Evolutionary conservation across 129 eudicot species (phyloP).

Genomic region (Centella asiatica): DNA sequence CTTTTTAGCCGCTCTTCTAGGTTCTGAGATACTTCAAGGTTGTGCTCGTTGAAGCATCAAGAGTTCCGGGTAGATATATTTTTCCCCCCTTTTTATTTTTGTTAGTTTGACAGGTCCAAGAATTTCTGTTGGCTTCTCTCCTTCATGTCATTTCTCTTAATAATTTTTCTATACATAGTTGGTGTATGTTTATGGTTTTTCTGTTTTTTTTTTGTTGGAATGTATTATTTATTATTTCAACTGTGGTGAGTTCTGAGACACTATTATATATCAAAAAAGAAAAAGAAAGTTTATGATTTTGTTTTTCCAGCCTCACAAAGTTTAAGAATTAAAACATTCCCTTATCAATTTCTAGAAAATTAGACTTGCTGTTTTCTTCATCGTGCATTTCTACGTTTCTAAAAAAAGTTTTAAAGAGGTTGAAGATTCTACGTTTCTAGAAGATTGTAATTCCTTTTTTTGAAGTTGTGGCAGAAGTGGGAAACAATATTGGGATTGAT

Average conservation of each 20-base stretch:
- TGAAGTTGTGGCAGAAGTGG: too few relatives aligned
- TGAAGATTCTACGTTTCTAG: too few relatives aligned
- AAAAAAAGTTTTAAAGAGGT: too few relatives aligned
- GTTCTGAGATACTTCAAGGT: neutral
- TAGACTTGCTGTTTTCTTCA: too few relatives aligned
- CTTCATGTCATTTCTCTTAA: constrained; percentile 3
- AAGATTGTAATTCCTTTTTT: too few relatives aligned
- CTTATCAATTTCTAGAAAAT: too few relatives aligned
- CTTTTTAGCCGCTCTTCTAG: neutral
- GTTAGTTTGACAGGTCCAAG: constrained; percentile 8
- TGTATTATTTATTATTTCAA: constrained; percentile 2
- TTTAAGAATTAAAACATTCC: too few relatives aligned
- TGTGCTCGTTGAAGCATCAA: neutral
- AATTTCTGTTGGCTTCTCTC: constrained; percentile 6
- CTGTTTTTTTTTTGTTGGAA: neutral
- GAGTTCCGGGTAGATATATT: constrained; percentile 13
- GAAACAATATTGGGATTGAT: too few relatives aligned
- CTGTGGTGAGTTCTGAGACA: too few relatives aligned
- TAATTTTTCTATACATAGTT: neutral
- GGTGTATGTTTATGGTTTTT: neutral
- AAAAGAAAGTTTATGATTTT: too few relatives aligned
- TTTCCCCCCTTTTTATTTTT: constrained; percentile 10
- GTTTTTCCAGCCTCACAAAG: neutral
- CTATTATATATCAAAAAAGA: too few relatives aligned
- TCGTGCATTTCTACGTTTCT: too few relatives aligned